phyloP scores from a whole-genome alignment of 176 grass and related monocot genomes.

The Aegilops umbellulata region DNA sequence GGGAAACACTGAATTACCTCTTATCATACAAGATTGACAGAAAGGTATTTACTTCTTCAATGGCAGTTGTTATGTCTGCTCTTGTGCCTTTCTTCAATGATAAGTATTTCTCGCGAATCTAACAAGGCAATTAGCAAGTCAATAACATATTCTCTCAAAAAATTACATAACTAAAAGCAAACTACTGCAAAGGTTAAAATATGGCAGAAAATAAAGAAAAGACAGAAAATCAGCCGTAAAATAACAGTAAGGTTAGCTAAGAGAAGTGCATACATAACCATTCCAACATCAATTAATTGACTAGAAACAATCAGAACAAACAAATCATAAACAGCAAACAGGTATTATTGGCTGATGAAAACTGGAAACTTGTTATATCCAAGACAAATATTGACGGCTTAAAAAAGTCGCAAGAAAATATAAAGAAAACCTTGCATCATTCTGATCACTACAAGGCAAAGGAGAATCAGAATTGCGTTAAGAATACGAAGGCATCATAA shows the following conservation, averaged over 20 bases:
- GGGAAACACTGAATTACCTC: constrained; percentile 19
- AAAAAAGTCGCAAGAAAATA: constrained; percentile 8
- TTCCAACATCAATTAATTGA: constrained; percentile 10
- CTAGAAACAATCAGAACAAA: constrained; percentile 8
- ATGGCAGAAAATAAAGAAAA: neutral
- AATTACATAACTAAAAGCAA: constrained; percentile 16
- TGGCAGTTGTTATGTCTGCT: constrained; percentile 64
- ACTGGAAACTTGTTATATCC: neutral
- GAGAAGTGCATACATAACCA: neutral
- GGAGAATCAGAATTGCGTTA: neutral
- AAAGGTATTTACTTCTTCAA: constrained; percentile 89
- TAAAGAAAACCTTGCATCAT: neutral
- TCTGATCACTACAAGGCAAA: neutral
- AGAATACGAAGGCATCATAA: neutral
- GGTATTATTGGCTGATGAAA: neutral
- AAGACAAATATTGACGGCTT: constrained; percentile 2
- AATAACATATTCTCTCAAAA: constrained; percentile 12
- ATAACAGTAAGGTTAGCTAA: neutral
- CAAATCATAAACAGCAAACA: neutral
- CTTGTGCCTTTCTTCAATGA: constrained; percentile 97
- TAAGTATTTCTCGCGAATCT: constrained; percentile 87
- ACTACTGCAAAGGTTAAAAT: constrained; percentile 6
- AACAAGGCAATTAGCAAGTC: constrained; percentile 24
- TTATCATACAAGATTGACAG: constrained; percentile 13
- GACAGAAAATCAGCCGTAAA: neutral